phyloP scores from a whole-genome alignment of 1,284 basidiomycete species.

The Phylloporus sp. region DNA sequence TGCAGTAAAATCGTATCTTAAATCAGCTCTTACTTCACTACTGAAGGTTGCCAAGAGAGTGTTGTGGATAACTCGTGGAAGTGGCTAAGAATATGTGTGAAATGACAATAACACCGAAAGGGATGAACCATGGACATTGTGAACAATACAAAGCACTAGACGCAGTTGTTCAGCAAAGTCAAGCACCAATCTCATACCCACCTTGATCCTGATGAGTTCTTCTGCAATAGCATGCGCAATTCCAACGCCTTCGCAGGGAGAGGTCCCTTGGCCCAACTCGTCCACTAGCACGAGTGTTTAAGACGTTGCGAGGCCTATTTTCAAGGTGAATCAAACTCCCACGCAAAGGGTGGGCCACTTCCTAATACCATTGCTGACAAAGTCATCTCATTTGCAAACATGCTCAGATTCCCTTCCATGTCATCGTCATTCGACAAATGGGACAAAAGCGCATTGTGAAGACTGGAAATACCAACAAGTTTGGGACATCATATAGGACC shows the following conservation, averaged over 20 bases:
- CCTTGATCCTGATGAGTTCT: slow-evolving; percentile 76
- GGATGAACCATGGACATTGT: slow-evolving; percentile 65
- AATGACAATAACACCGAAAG: background rate
- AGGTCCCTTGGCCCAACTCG: slow-evolving; percentile 90
- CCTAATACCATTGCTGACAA: slow-evolving; percentile 88
- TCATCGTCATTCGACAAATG: slow-evolving; percentile 93
- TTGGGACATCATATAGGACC: background rate
- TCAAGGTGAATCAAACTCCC: background rate
- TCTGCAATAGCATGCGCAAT: slow-evolving; percentile 94
- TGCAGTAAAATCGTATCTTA: slow-evolving; percentile 18
- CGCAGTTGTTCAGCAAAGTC: slow-evolving; percentile 3
- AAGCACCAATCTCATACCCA: slow-evolving; percentile 32
- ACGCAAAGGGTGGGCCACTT: slow-evolving; percentile 23
- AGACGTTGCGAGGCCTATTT: slow-evolving; percentile 71
- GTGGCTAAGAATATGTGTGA: slow-evolving; percentile 50
- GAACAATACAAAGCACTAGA: slow-evolving; percentile 84
- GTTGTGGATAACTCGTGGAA: slow-evolving; percentile 72
- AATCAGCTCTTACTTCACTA: slow-evolving; percentile 64
- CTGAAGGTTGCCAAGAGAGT: slow-evolving; percentile 70
- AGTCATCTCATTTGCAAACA: slow-evolving; percentile 93
- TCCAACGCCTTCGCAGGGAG: slow-evolving; percentile 85
- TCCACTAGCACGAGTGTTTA: slow-evolving; percentile 85
- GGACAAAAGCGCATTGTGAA: slow-evolving; percentile 84
- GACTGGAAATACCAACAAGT: slow-evolving; percentile 40
- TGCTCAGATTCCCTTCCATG: slow-evolving; percentile 86